Conservation (phyloP, 2,329 filamentous ascomycete species). For the Monilinia aucupariae region DNA sequence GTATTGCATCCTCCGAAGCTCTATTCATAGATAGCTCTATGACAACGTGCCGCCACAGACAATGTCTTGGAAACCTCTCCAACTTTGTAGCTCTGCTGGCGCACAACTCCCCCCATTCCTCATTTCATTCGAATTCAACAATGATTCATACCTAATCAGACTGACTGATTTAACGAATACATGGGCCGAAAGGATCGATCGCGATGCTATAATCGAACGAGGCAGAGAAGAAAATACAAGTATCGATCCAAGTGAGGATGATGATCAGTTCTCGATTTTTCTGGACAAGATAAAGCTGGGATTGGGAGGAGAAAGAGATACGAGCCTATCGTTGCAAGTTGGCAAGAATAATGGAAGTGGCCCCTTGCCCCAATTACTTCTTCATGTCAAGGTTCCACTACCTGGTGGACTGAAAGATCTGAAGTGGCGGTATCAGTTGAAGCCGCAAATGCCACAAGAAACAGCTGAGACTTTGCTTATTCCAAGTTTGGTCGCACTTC, state of each 20-base stretch:
- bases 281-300: conserved; percentile 55
- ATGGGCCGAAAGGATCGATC: conserved; percentile 64
- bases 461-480: conserved; percentile 44
- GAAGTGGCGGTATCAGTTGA: conserved; percentile 59
- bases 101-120: conserved; percentile 54
- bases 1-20: neutral
- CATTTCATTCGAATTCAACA: conserved; percentile 52
- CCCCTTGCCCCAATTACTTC: conserved; percentile 36
- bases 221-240: conserved; percentile 59
- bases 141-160: conserved; percentile 56
- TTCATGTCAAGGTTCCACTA: conserved; percentile 52
- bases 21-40: neutral
- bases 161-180: conserved; percentile 68
- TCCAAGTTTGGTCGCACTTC: conserved; percentile 42
- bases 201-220: conserved; percentile 56
- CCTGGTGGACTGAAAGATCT: conserved; percentile 58
- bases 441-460: conserved; percentile 33
- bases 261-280: conserved; percentile 61
- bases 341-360: conserved; percentile 19
- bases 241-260: conserved; percentile 63
- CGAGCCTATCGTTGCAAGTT: conserved; percentile 43
- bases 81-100: conserved; percentile 20
- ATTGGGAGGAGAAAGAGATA: conserved; percentile 40
- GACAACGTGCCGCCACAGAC: neutral
- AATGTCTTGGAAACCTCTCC: conserved; percentile 31